A percentile compares a stretch with the other conserved stretches of the same genome.
phyloP scores from a whole-genome alignment of 1,284 basidiomycete species.

The Xerocomus nothofagi region DNA sequence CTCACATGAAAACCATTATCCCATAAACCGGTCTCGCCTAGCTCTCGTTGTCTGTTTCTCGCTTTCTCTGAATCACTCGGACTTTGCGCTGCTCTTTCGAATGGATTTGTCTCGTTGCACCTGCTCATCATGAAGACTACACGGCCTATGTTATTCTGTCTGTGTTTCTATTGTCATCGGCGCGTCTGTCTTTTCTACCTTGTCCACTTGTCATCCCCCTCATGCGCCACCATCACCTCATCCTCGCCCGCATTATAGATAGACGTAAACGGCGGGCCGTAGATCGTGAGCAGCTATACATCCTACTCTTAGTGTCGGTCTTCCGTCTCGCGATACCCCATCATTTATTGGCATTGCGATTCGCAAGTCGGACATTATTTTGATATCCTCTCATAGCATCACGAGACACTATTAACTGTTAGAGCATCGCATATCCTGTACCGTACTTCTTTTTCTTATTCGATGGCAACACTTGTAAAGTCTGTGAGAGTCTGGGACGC shows the following conservation, averaged over 20 bases:
- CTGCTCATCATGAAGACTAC: constrained; percentile 54
- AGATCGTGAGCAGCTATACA: constrained; percentile 47
- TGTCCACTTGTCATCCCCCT: constrained; percentile 16
- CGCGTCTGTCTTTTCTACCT: constrained; percentile 27
- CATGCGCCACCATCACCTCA: constrained; percentile 34
- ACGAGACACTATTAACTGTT: constrained; percentile 60
- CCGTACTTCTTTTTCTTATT: constrained; percentile 41
- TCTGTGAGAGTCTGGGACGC: constrained; percentile 2
- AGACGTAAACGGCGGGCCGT: constrained; percentile 46
- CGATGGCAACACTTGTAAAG: constrained; percentile 16
- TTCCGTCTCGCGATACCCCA: constrained; percentile 56
- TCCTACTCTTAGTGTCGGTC: constrained; percentile 43
- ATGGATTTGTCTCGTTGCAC: constrained; percentile 62
- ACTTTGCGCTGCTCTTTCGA: constrained; percentile 61
- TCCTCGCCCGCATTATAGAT: constrained; percentile 39
- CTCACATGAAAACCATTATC: constrained; percentile 28
- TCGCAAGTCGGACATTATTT: constrained; percentile 51
- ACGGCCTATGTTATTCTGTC: constrained; percentile 50
- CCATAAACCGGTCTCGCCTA: constrained; percentile 16
- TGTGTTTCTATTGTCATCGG: constrained; percentile 40
- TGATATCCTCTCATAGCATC: constrained; percentile 51
- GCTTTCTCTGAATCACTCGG: constrained; percentile 32
- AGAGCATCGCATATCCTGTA: constrained; percentile 64
- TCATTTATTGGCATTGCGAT: constrained; percentile 50
- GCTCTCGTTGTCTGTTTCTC: constrained; percentile 31